Evolutionary conservation across 805 yeast genomes (phyloP).

Genomic region (Isabelozyma heimii): DNA sequence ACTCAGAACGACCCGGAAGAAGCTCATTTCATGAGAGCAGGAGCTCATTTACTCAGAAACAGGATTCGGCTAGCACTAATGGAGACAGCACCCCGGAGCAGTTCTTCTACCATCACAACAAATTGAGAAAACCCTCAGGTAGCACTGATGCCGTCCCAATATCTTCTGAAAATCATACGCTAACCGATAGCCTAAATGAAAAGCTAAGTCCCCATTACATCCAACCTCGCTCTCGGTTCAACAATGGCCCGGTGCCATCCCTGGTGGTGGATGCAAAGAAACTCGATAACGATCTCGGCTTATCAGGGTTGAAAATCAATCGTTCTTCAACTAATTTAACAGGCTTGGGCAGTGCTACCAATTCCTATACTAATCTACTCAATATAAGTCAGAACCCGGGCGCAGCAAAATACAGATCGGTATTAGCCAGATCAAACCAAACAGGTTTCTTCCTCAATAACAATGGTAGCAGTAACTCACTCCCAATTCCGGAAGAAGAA

Average conservation of each 20-base stretch:
- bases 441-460: constrained; percentile 17
- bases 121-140: constrained; percentile 5
- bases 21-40: constrained; percentile 2
- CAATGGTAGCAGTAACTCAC: constrained; percentile 27
- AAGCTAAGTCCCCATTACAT: constrained; percentile 32
- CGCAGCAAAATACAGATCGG: constrained; percentile 11
- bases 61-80: constrained; percentile 1
- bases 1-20: not conserved
- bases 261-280: constrained; percentile 36
- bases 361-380: constrained; percentile 11
- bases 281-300: constrained; percentile 26
- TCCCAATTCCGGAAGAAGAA: constrained; percentile 30
- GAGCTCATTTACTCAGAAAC: not conserved
- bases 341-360: constrained; percentile 7
- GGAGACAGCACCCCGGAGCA: not conserved
- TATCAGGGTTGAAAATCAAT: constrained; percentile 35
- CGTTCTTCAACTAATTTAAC: constrained; percentile 25
- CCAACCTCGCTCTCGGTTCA: constrained; percentile 45
- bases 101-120: constrained; percentile 18
- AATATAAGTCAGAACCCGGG: constrained; percentile 3
- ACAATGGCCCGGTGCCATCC: constrained; percentile 20
- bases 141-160: constrained; percentile 1
- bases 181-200: constrained; percentile 23
- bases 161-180: constrained; percentile 1
- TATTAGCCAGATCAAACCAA: constrained; percentile 11